These are phyloP conservation scores for Coleophoma eucalyptorum DNA, from an alignment of 2,329 filamentous ascomycete species.

Conservation along the genomic window DNA sequence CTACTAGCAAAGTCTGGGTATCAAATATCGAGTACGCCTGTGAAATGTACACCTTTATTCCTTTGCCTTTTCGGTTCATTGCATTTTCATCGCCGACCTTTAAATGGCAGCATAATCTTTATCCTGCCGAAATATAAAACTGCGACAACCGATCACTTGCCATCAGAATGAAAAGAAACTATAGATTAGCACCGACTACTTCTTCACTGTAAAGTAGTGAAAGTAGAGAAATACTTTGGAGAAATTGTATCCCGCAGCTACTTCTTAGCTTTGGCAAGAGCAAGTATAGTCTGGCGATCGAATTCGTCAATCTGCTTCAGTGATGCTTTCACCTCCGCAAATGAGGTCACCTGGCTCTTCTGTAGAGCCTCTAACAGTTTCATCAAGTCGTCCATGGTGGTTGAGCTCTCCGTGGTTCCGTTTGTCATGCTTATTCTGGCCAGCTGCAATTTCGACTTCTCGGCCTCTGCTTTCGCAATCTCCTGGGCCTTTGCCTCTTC, in stretches of 20 bases:
- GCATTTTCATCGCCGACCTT: too few relatives aligned
- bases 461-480: neutral
- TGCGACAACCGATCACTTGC: too few relatives aligned
- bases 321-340: neutral
- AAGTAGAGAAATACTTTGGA: neutral
- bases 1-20: too few relatives aligned
- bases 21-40: too few relatives aligned
- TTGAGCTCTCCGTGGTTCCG: neutral
- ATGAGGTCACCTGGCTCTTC: neutral
- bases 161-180: too few relatives aligned
- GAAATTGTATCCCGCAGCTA: neutral
- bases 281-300: slow-evolving; percentile 1
- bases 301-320: slow-evolving; percentile 1
- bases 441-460: neutral
- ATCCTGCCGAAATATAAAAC: too few relatives aligned
- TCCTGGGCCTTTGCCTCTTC: neutral
- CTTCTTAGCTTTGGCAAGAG: neutral
- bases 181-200: too few relatives aligned
- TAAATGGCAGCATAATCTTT: too few relatives aligned
- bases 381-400: neutral
- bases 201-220: too few relatives aligned
- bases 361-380: neutral
- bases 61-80: too few relatives aligned
- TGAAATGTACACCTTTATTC: too few relatives aligned
- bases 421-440: neutral